phyloP scores from a whole-genome alignment of 306 rosid species.

The Malus orientalis region DNA sequence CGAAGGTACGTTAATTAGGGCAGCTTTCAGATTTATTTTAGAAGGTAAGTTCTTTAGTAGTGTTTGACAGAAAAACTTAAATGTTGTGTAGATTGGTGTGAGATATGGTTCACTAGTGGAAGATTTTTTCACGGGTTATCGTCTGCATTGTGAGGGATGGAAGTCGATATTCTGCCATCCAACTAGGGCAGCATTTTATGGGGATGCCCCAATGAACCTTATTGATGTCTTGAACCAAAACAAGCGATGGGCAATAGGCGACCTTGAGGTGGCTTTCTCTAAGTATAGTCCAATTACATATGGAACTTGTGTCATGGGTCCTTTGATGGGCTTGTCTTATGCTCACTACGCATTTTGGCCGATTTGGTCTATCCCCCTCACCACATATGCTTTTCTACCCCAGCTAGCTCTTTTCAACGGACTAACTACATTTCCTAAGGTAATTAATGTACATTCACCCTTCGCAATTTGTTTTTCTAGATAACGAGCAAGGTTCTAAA shows the following conservation, averaged over 20 bases:
- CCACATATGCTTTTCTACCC: conserved; percentile 31
- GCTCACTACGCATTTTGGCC: conserved; percentile 20
- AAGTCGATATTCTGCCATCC: conserved; percentile 29
- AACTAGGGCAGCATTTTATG: conserved; percentile 24
- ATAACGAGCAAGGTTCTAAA: no score
- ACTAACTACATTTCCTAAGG: conserved; percentile 31
- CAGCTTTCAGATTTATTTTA: no score
- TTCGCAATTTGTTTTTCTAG: neutral
- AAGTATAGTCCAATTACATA: conserved; percentile 20
- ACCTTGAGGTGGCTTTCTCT: conserved; percentile 19
- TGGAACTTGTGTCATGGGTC: conserved; percentile 13
- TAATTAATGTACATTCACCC: neutral
- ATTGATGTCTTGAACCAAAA: conserved; percentile 23
- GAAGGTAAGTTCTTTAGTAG: no score
- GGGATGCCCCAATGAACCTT: conserved; percentile 31
- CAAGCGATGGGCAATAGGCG: conserved; percentile 32
- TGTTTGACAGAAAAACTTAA: no score
- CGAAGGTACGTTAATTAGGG: conserved; percentile 14
- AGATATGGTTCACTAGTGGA: conserved; percentile 38
- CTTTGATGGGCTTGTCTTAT: conserved; percentile 26
- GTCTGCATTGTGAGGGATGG: conserved; percentile 35
- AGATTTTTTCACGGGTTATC: conserved; percentile 24
- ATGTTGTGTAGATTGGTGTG: conserved; percentile 18
- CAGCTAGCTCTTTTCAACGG: conserved; percentile 33
- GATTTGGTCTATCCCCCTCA: conserved; percentile 25